phyloP scores from a whole-genome alignment of 768 basidiomycete genomes.

The Kwoniella pini region DNA sequence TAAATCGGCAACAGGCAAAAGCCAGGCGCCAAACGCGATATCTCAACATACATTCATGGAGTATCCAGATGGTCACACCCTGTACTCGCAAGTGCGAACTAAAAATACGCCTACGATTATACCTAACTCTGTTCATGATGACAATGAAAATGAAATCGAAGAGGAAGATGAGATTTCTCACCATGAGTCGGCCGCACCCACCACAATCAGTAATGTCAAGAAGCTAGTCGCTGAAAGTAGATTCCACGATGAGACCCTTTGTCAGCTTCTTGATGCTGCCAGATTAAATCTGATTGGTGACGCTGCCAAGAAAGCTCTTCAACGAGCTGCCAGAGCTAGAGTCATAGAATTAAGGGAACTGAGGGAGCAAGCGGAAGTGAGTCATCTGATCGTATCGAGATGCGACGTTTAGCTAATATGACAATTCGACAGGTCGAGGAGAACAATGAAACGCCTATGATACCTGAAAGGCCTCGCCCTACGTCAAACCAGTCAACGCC shows the following conservation, averaged over 20 bases:
- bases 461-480: not conserved
- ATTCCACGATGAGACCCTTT: conserved; percentile 52
- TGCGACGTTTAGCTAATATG: not conserved
- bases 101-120: conserved; percentile 22
- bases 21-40: conserved; percentile 4
- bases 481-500: conserved; percentile 3
- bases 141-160: not conserved
- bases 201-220: conserved; percentile 48
- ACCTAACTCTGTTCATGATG: not conserved
- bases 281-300: conserved; percentile 46
- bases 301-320: conserved; percentile 49
- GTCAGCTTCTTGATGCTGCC: conserved; percentile 49
- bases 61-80: conserved; percentile 8
- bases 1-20: not conserved
- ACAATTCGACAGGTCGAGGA: not conserved
- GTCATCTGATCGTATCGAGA: not conserved
- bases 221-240: conserved; percentile 41
- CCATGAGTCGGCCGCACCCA: conserved; percentile 36
- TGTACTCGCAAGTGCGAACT: conserved; percentile 20
- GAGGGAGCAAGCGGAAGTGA: conserved; percentile 30
- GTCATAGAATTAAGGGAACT: conserved; percentile 48
- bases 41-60: conserved; percentile 10
- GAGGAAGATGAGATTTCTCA: not conserved
- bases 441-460: not conserved
- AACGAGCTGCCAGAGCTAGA: conserved; percentile 48